Evolutionary conservation across 2,329 filamentous ascomycete species (phyloP).

Genomic region (Catunica adiposa): DNA sequence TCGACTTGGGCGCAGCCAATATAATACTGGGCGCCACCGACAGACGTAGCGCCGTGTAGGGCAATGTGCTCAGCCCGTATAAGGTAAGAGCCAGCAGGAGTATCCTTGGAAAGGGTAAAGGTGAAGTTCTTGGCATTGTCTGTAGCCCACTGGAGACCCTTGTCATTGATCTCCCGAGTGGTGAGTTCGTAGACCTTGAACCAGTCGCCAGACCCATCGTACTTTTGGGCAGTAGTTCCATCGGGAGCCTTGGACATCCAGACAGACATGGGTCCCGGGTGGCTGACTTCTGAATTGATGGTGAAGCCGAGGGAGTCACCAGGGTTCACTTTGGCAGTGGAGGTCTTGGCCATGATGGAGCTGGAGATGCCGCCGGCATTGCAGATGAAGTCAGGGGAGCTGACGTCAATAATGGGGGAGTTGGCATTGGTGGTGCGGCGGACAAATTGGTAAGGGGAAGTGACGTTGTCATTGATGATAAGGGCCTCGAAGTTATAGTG

Average conservation of each 20-base stretch:
- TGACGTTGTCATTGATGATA: conserved; percentile 29
- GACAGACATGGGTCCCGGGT: conserved; percentile 24
- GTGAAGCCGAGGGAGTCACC: conserved; percentile 26
- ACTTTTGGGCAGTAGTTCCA: conserved; percentile 21
- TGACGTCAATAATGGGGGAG: conserved; percentile 25
- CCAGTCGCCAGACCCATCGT: conserved; percentile 22
- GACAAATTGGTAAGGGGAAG: conserved; percentile 31
- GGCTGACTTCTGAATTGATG: conserved; percentile 23
- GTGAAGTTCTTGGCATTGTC: conserved; percentile 19
- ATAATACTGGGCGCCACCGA: conserved; percentile 31
- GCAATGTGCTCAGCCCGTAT: conserved; percentile 33
- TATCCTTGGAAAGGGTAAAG: conserved; percentile 27
- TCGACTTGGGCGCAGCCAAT: conserved; percentile 25
- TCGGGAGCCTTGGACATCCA: conserved; percentile 24
- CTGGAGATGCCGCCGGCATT: conserved; percentile 12
- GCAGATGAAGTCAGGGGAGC: conserved; percentile 23
- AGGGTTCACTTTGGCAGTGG: conserved; percentile 23
- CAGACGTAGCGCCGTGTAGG: conserved; percentile 25
- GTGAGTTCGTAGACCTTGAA: conserved; percentile 24
- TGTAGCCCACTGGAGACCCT: conserved; percentile 15
- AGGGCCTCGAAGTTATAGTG: conserved; percentile 32
- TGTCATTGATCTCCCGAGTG: conserved; percentile 13
- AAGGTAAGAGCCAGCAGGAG: conserved; percentile 33
- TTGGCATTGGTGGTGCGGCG: conserved; percentile 32
- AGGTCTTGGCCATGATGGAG: conserved; percentile 13